A percentile compares a stretch with the other conserved stretches of the same genome.
Evolutionary conservation across 148 eudicot genomes (phyloP).

Genomic region (Dysphania ambrosioides): DNA sequence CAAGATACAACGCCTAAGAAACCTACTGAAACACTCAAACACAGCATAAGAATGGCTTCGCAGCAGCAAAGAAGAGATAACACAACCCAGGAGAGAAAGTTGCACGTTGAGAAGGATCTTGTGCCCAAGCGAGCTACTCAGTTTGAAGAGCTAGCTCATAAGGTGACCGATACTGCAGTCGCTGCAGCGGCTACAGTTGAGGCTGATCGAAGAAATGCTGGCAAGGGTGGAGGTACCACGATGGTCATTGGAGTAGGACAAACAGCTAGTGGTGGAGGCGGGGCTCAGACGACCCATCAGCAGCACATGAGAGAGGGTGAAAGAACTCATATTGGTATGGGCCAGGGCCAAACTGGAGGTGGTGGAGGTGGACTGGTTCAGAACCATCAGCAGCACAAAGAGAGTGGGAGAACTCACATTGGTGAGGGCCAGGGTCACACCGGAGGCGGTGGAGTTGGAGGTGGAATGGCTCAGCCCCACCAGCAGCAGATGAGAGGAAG

Average conservation of each 20-base stretch:
- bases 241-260: slow-evolving; percentile 16
- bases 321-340: neutral
- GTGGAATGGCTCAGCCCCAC: too few species aligned
- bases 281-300: neutral
- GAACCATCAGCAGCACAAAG: neutral
- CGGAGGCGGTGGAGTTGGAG: neutral
- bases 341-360: neutral
- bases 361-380: neutral
- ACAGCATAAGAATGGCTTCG: slow-evolving; percentile 56
- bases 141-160: slow-evolving; percentile 33
- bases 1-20: neutral
- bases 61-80: slow-evolving; percentile 45
- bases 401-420: slow-evolving; percentile 24
- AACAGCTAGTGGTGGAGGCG: neutral
- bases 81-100: slow-evolving; percentile 36
- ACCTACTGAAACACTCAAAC: neutral
- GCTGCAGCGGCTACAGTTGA: slow-evolving; percentile 1
- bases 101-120: slow-evolving; percentile 40
- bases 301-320: neutral
- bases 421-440: too few species aligned
- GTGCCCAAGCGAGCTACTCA: slow-evolving; percentile 54
- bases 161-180: slow-evolving; percentile 8
- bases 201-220: neutral
- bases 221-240: slow-evolving; percentile 11
- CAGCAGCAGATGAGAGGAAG: too few species aligned